Conservation (phyloP, 768 basidiomycete species). For the Zangia roseola region DNA sequence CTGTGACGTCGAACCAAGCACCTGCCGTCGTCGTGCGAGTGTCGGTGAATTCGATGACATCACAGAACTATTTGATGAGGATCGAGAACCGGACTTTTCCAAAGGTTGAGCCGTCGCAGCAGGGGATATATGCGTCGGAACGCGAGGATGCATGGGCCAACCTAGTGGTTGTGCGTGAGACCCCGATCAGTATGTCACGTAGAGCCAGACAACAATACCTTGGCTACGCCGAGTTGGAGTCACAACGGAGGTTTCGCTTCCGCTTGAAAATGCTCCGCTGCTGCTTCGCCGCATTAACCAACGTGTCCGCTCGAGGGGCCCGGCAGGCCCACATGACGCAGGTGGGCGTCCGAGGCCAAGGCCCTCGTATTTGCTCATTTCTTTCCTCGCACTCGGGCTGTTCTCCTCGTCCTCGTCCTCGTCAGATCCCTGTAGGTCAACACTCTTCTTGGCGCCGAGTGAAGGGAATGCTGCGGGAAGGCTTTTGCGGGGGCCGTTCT, state of each 20-base stretch:
- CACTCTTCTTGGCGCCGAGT: slow-evolving; percentile 31
- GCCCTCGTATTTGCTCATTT: slow-evolving; percentile 54
- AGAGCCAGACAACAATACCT: slow-evolving; percentile 46
- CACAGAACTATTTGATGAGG: slow-evolving; percentile 52
- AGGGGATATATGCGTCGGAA: slow-evolving; percentile 49
- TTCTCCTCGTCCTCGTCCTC: slow-evolving; percentile 61
- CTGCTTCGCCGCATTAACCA: slow-evolving; percentile 78
- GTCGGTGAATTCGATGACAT: slow-evolving; percentile 48
- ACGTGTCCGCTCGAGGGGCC: slow-evolving; percentile 43
- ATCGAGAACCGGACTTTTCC: slow-evolving; percentile 55
- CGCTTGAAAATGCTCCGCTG: slow-evolving; percentile 78
- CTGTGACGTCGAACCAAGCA: slow-evolving; percentile 24
- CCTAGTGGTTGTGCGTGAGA: slow-evolving; percentile 34
- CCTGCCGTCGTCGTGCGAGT: slow-evolving; percentile 37
- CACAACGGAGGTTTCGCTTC: slow-evolving; percentile 60
- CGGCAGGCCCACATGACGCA: slow-evolving; percentile 25
- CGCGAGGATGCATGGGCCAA: slow-evolving; percentile 54
- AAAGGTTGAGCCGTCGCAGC: slow-evolving; percentile 38
- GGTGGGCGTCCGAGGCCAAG: slow-evolving; percentile 65
- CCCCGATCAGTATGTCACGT: background rate
- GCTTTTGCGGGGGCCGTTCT: slow-evolving; percentile 64
- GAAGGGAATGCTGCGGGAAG: slow-evolving; percentile 70
- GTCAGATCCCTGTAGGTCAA: slow-evolving; percentile 44
- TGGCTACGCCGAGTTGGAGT: slow-evolving; percentile 63
- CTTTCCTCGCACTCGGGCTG: slow-evolving; percentile 60